phyloP scores from a whole-genome alignment of 768 basidiomycete genomes.

The Leccinum uliginosum region DNA sequence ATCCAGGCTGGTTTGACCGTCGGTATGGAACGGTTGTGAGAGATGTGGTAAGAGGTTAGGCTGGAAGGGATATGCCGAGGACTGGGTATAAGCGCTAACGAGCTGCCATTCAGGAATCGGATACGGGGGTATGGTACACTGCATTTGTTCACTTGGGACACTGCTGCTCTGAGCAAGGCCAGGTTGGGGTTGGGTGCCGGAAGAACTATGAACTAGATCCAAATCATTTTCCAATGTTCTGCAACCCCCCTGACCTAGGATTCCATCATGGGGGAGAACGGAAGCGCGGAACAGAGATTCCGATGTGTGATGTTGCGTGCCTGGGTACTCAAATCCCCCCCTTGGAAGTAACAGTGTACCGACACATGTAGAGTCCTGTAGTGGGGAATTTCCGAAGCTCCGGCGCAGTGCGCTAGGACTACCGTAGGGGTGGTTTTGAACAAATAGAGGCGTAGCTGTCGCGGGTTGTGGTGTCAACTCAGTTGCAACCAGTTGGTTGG shows the following conservation, averaged over 20 bases:
- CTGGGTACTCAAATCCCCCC: background rate
- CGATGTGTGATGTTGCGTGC: background rate
- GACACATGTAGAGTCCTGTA: background rate
- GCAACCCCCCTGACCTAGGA: background rate
- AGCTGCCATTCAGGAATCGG: conserved; percentile 8
- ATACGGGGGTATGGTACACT: background rate
- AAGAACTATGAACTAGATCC: background rate
- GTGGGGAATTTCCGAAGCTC: background rate
- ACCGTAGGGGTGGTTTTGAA: background rate
- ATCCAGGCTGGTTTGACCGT: conserved; percentile 1
- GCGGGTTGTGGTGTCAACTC: background rate
- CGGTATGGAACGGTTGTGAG: conserved; percentile 1
- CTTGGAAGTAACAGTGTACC: background rate
- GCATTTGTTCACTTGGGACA: conserved; percentile 2
- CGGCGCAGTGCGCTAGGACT: background rate
- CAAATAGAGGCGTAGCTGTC: background rate
- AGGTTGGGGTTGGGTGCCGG: background rate
- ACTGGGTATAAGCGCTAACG: background rate
- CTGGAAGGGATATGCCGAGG: background rate
- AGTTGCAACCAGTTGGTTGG: conserved; percentile 3
- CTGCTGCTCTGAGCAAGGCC: background rate
- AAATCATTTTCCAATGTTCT: background rate
- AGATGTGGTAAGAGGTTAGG: background rate
- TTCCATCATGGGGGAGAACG: background rate
- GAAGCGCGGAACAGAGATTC: background rate